Evolutionary conservation across 1,284 basidiomycete species (phyloP), one percentile per base, ranked within the genome.

Genomic region (Ceratorhiza oryzae-sativae): DNA sequence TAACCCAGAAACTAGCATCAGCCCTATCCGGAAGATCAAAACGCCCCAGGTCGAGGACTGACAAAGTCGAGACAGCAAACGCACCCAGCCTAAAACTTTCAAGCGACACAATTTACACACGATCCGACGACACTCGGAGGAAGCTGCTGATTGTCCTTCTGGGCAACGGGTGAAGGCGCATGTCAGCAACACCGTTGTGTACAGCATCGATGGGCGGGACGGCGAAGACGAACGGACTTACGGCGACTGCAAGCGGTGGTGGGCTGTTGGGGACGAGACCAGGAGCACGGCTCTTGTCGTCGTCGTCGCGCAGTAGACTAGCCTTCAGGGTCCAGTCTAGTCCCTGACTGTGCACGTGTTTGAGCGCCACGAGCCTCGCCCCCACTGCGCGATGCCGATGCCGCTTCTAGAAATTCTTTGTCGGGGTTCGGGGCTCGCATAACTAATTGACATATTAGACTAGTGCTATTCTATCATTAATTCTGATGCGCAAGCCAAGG

Each of bases 351-450:
- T 60, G 58, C 58, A 60, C 58, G 58, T 60, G 58, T 60, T 53
- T 27, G 49, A 23, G 58, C 58, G 58, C 58, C 58, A 60, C 58
- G 25, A 25, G 58, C 58, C 58, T 60, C 58, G 41, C 58, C 41
- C 39, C 13, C 15, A 18, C 13, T 20, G n/a, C 39, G 36, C 58
- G 20, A 32, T 20, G 13, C 13, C 18, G 9, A 53, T 27, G 20
- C 6, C 49, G 49, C 12, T 60, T 60, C 58, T 45, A 60, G 58
- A 60, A 60, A 42, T 45, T 36, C 32, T 56, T 56, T 34, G 10
- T 30, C 15, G 53, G 20, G 53, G 53, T 56, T n/a, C 3, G 3
- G 53, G 53, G 53, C 32, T 34, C 32, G 48, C 6, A 23, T 25
- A 27, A 25, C 20, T 48, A n/a, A 3, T 23, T 51, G 4, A 4